Evolutionary conservation across 768 basidiomycete genomes (phyloP), one percentile per base, ranked within the genome.

Genomic region (Suillus fuscotomentosus): DNA sequence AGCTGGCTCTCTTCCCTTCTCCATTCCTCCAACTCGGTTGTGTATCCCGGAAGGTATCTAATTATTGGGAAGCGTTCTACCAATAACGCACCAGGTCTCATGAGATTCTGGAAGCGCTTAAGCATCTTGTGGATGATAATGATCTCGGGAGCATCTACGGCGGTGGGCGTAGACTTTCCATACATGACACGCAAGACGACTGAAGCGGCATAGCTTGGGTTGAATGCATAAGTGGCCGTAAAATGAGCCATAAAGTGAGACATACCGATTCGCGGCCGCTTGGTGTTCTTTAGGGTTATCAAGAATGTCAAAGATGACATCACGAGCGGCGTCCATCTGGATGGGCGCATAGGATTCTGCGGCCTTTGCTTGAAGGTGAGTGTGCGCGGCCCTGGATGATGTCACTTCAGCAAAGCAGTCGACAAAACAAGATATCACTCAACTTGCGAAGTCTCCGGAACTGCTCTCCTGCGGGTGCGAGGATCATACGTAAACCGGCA

Each of bases 371-470:
- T 86, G 83, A 2, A 89, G 79, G 61, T 88, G 84, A 0, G 84
- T 82, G 68, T 88, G 86, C 0, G 87, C 77, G 2, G 86, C 86
- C 63, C 87, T 87, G 31, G 11, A 39, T 45, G 2, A 13, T 34
- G 56, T 5, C 22, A 13, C 27, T 41, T 43, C 17, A 63, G 38
- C 3, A n/a, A 47, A 41, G 13, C 13, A 17, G 41, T 7, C 17
- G 17, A 6, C 13, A 36, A 14, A 17, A 43, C 5, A 63, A 31
- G 15, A 8, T 8, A 42, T 15, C 43, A 13, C 71, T 73, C 62
- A 64, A 86, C 86, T 80, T 83, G 63, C 87, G 80, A 76, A 88
- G 82, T 72, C 83, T 86, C 72, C 85, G 84, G 70, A 88, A 86
- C 50, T 82, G 77, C 34, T 87, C 86, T 2, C 86, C 87, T 3